Base-by-base conservation (phyloP, 495 filamentous ascomycete species). In the Coniosporium apollinis region DNA sequence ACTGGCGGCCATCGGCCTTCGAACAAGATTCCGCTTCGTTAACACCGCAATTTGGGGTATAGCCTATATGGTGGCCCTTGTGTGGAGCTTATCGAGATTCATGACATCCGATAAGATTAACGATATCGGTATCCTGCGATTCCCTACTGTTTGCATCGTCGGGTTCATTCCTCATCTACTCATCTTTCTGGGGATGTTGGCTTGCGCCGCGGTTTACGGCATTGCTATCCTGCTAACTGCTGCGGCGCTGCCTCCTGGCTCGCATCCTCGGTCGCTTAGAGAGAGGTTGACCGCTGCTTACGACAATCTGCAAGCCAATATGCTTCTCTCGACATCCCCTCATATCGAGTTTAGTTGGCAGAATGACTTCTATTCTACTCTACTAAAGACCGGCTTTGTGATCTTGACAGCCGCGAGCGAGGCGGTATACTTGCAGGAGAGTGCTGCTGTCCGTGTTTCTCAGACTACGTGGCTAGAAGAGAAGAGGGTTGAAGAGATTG, bases 391-490 rank as follows among this genome's bases (percentile, higher is more conserved):
- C 21, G 89, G 89, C 0, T 96, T 93, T 45, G 70, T 70, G 13
- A 74, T 82, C 22, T 68, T 96, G 32, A 93, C 83, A 1, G 83
- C 87, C 44, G 89, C 91, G 0, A 91, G 81, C 41, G 84, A 96
- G 52, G 87, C 89, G 0, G 91, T 96, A 0, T 97, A 91, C 50
- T 65, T 97, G 15, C 87, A 93, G 34, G 89, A 96, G 58, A 84
- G 85, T 9, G 67, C 68, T 19, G 59, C 61, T n/a, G 72, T 97
- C 15, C 70, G 70, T 32, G 61, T 93, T 7, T 69, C 73, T 24
- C 61, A 62, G n/a, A 74, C 75, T 60, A 96, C 91, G 0, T 97
- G 89, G 89, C 60, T 97, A 8, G 89, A 97, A 45, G 76, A 80
- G 29, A 84, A 93, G 28, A 67, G 84, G 16, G 56, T 74, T 5